phyloP scores from a whole-genome alignment of 2,329 filamentous ascomycete species.

The Colletotrichum sp. region DNA sequence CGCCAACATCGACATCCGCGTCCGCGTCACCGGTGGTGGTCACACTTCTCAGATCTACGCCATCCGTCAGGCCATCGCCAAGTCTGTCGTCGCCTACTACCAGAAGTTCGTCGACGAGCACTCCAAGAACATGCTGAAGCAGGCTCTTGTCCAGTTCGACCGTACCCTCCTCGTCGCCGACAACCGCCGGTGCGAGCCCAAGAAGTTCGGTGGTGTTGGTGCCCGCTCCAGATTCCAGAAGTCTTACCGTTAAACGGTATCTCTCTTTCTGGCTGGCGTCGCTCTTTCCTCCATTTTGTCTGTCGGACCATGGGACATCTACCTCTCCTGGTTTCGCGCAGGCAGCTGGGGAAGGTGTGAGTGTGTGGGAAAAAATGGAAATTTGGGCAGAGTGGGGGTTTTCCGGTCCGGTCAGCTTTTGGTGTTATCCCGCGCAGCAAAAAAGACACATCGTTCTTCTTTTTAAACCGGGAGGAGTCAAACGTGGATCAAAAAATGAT shows the following conservation, averaged over 20 bases:
- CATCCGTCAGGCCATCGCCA: constrained; percentile 98
- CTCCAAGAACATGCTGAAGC: constrained; percentile 99
- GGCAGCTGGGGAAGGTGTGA: background rate
- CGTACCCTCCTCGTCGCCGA: constrained; percentile 97
- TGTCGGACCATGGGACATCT: background rate
- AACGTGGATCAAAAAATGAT: constrained; percentile 38
- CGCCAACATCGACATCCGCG: constrained; percentile 94
- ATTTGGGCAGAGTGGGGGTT: constrained; percentile 17
- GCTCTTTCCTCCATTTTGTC: background rate
- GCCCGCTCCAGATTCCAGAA: constrained; percentile 98
- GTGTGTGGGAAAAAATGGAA: background rate
- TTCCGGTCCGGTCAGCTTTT: constrained; percentile 18
- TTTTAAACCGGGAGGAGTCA: constrained; percentile 15
- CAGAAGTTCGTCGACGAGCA: constrained; percentile 99
- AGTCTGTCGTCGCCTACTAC: constrained; percentile 92
- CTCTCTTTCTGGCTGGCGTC: constrained; percentile 14
- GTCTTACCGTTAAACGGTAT: constrained; percentile 86
- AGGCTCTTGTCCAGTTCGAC: constrained; percentile 94
- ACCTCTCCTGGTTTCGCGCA: background rate
- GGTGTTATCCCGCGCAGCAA: constrained; percentile 17
- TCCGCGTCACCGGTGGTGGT: constrained; percentile 95
- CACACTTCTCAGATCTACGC: constrained; percentile 98
- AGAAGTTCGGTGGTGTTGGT: constrained; percentile 96
- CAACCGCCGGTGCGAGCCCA: constrained; percentile 98
- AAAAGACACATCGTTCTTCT: constrained; percentile 12